A percentile compares a stretch with the other conserved stretches of the same genome.
phyloP scores from a whole-genome alignment of 2,329 filamentous ascomycete genomes.

The Magnaporthiopsis incrustans region DNA sequence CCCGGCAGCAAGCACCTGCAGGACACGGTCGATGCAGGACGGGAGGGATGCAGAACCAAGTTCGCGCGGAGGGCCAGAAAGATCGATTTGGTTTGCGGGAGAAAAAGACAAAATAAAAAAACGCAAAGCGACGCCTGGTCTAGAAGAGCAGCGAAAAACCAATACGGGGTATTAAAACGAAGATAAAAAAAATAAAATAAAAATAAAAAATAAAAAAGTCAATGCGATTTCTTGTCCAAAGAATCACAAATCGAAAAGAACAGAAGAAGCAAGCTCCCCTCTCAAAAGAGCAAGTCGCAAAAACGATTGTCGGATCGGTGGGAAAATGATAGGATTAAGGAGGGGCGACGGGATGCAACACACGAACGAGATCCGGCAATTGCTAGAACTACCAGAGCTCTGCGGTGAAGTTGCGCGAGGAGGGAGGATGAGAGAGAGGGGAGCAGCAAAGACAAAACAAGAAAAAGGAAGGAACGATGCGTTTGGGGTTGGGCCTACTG shows the following conservation, averaged over 20 bases:
- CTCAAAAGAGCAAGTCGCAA: too few relatives aligned
- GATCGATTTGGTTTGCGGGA: neutral
- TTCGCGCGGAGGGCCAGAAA: too few relatives aligned
- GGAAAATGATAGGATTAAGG: neutral
- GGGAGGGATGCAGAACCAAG: too few relatives aligned
- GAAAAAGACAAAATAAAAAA: neutral
- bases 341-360: conserved; percentile 2
- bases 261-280: neutral
- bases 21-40: conserved; percentile 7
- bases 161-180: neutral
- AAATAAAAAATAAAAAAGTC: neutral
- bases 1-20: conserved; percentile 12
- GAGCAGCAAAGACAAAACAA: conserved; percentile 9
- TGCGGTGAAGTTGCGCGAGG: conserved; percentile 19
- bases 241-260: neutral
- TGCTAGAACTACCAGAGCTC: conserved; percentile 41
- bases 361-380: conserved; percentile 21
- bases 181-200: neutral
- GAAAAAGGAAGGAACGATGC: conserved; percentile 9
- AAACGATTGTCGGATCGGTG: neutral
- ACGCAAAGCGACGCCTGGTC: conserved; percentile 3
- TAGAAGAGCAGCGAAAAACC: neutral
- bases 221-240: neutral
- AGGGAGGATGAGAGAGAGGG: conserved; percentile 12
- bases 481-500: conserved; percentile 11